Evolutionary conservation across 805 yeast species (phyloP), one percentile per base, ranked within the genome.

Genomic region (Yarrowia deformans): DNA sequence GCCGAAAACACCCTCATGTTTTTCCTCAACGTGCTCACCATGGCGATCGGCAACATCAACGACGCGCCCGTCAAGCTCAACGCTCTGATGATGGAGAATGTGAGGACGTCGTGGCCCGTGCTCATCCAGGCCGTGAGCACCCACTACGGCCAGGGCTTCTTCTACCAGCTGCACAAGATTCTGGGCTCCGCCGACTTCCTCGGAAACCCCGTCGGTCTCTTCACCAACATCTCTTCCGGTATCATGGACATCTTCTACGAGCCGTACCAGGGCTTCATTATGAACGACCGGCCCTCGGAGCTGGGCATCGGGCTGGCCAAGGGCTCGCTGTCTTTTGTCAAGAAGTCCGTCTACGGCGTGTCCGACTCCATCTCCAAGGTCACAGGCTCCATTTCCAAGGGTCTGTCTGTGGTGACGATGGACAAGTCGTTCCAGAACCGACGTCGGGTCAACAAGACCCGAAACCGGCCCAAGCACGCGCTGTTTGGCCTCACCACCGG

Each of bases 171-270:
- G 42, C 97, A 95, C 79, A 93, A 92, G 77, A 88, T 95, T 54
- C 81, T 96, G 42, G 99, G 99, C 0, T 92, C 97, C 19, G 99
- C 98, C 0, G 99, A 96, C 79, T 87, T 95, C 73, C 80, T 95
- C 63, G 99, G 99, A 29, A 95, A 96, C 73, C 99, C 99, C 0
- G 98, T 96, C 37, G 99, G 99, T 1, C 81, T 95, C 71, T 95
- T 95, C 81, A 95, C 91, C 77, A 93, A 93, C 73, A 82, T 95
- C 69, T 88, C 97, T 69, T 92, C 98, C 0, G 99, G 99, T 67
- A 95, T 95, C 12, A 85, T 93, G 86, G 99, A 95, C 78, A 90
- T 95, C 19, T 95, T 95, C 77, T 95, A 95, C 76, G 98, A 94
- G 76, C 99, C 99, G 3, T 95, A 94, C 75, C 95, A 93, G 76